Percentiles rank a stretch among this genome's conserved stretches.
These are phyloP conservation scores for Chlorella vulgaris DNA, from an alignment of 139 green algal genomes.

Conservation along the genomic window DNA sequence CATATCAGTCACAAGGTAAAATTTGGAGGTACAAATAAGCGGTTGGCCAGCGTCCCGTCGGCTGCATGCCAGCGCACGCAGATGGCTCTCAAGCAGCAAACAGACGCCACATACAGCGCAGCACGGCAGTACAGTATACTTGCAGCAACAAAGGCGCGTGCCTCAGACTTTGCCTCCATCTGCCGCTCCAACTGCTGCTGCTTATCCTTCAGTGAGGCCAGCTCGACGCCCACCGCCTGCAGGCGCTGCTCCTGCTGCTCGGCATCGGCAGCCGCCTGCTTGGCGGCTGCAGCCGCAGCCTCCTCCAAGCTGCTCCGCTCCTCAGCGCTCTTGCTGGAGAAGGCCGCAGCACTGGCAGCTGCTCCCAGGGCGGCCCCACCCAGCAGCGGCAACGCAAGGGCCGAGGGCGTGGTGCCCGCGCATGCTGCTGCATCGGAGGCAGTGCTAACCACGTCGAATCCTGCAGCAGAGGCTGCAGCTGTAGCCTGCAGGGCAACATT, in stretches of 20 bases:
- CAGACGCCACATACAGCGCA: background rate
- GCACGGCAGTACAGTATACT: background rate
- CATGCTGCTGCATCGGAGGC: background rate
- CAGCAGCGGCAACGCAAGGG: constrained; percentile 4
- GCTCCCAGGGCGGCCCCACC: constrained; percentile 11
- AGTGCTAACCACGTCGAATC: background rate
- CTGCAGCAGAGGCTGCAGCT: background rate
- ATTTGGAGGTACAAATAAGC: no score
- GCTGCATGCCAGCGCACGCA: no score
- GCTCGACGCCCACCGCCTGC: background rate
- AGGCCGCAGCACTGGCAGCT: background rate
- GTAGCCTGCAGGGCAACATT: background rate
- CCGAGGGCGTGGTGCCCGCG: background rate
- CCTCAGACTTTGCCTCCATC: background rate
- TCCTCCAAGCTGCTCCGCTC: background rate
- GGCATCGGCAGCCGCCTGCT: background rate
- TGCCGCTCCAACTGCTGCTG: constrained; percentile 11
- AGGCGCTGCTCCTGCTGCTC: background rate
- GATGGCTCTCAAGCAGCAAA: no score
- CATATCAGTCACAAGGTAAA: no score
- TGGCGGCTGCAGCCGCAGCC: background rate
- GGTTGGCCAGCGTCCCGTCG: no score
- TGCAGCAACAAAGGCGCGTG: no score
- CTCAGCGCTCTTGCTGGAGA: background rate
- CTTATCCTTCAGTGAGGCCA: constrained; percentile 2